These are phyloP conservation scores for Cenchrus purpureus DNA, from an alignment of 176 grass and related monocot genomes.

Conservation along the genomic window DNA sequence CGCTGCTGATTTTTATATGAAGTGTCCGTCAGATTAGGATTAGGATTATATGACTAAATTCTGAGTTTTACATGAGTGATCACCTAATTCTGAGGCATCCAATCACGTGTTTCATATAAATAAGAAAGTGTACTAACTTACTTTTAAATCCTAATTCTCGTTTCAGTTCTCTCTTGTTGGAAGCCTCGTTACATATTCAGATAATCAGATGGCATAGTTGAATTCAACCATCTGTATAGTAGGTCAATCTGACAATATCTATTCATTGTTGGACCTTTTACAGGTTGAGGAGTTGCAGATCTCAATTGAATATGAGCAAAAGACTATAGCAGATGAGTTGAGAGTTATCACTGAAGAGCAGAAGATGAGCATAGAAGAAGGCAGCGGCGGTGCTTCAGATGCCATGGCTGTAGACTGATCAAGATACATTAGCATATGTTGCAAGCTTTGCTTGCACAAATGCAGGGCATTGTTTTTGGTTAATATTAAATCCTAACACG, in stretches of 20 bases:
- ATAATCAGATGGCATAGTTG: background rate
- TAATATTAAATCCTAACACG: background rate
- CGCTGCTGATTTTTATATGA: background rate
- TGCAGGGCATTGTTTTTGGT: background rate
- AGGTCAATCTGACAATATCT: background rate
- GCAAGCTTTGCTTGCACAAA: background rate
- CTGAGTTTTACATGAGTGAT: background rate
- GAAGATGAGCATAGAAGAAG: constrained; percentile 66
- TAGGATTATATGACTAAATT: background rate
- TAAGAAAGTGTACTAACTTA: background rate
- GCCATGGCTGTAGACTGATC: constrained; percentile 79
- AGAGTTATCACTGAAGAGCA: constrained; percentile 54
- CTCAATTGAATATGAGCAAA: constrained; percentile 81
- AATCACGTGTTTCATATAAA: background rate
- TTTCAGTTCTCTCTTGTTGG: background rate
- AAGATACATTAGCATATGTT: background rate
- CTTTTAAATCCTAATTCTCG: background rate
- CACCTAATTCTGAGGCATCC: background rate
- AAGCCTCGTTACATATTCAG: background rate
- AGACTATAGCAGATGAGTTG: constrained; percentile 70
- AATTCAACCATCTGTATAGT: constrained; percentile 1
- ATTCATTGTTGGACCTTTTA: constrained; percentile 9
- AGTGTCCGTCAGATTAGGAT: background rate
- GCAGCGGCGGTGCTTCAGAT: constrained; percentile 71
- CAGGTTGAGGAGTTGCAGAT: constrained; percentile 91